Evolutionary conservation across 306 rosid species (phyloP), one percentile per base, ranked within the genome.

Genomic region (Psophocarpus tetragonolobus): DNA sequence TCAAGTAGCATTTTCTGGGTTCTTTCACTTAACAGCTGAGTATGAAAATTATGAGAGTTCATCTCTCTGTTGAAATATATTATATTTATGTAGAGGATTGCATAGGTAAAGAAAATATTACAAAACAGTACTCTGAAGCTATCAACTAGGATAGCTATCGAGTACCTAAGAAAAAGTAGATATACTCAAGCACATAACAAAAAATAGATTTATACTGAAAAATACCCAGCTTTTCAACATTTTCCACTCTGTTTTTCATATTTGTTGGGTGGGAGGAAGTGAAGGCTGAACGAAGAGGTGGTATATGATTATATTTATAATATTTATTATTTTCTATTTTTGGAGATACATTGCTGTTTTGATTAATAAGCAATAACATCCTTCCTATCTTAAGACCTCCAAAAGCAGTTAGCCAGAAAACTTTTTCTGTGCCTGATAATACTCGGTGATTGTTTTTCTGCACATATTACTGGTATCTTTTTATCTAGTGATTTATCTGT

Each of bases 241-340:
- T n/a, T n/a, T 70, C 62, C 17, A 26, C 27, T 69, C 45, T n/a
- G 24, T 30, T 11, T 17, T 48, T 48, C 27, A 36, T 47, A 18
- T n/a, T 12, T 30, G 62, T 47, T 26, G 12, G 53, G 20, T 26
- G 13, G 24, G 23, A n/a, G 21, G 38, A 12, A 24, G 21, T 13
- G 39, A 48, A 14, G 56, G 3, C 5, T 68, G 35, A 3, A 23
- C 32, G 62, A 68, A 26, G 38, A 33, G 41, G 70, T 41, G 12
- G 14, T 63, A 35, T 14, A 36, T 35, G 15, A 64, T 32, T 18
- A 63, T n/a, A 38, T 54, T 54, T n/a, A n/a, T n/a, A n/a, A n/a
- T n/a, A n/a, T n/a, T n/a, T n/a, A 64, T 32, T 18, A 63, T n/a
- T 20, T 54, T 54, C 56, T 66, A 21, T 44, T 81, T 56, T 57